phyloP scores from a whole-genome alignment of 805 yeast species.

The Pichia heedii region DNA sequence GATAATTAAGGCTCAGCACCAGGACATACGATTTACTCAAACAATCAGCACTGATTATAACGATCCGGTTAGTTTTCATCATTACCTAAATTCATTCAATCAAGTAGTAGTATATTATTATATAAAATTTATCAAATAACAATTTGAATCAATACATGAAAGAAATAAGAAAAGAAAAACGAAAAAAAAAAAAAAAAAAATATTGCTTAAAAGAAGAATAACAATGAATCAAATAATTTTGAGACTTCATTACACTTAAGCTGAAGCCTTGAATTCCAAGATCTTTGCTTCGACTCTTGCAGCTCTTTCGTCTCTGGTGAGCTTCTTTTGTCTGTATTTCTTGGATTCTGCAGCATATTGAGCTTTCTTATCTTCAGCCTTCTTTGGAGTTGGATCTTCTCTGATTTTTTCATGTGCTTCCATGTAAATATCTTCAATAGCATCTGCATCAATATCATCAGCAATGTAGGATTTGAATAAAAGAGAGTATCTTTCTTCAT shows the following conservation, averaged over 20 bases:
- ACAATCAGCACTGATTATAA: not conserved
- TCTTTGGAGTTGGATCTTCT: constrained; percentile 88
- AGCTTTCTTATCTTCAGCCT: constrained; percentile 88
- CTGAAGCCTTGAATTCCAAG: constrained; percentile 67
- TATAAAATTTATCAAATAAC: no score
- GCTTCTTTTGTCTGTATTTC: constrained; percentile 82
- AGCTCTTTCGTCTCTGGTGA: constrained; percentile 85
- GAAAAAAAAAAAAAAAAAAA: not conserved
- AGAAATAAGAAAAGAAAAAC: no score
- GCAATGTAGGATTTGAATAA: constrained; percentile 94
- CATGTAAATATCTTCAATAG: constrained; percentile 88
- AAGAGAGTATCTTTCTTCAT: constrained; percentile 97
- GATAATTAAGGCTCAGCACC: constrained; percentile 4
- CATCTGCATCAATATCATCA: constrained; percentile 96
- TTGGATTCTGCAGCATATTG: constrained; percentile 95
- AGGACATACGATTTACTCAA: not conserved
- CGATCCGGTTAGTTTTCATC: not conserved
- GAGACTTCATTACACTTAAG: constrained; percentile 16
- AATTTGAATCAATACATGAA: no score
- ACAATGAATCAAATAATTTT: not conserved
- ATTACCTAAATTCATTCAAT: no score
- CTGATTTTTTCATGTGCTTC: constrained; percentile 95
- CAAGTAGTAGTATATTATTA: no score
- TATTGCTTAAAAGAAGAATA: not conserved
- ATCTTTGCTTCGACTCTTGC: constrained; percentile 89